Evolutionary conservation across 2,329 filamentous ascomycete genomes (phyloP).

Genomic region (Pseudomassariella vexata): DNA sequence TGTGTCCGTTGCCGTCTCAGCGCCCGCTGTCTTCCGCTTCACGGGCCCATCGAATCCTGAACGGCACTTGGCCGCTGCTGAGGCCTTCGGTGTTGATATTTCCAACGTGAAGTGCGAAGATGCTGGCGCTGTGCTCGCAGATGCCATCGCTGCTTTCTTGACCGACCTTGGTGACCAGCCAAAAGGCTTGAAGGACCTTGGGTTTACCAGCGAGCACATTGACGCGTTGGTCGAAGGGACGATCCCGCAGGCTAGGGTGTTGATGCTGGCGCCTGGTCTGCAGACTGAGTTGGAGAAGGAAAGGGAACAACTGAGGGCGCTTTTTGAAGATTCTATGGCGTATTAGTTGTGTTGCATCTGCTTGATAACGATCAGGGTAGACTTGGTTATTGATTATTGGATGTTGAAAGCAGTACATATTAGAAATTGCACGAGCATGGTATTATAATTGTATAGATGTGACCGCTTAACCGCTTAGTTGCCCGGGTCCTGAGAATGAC

Average conservation of each 20-base stretch:
- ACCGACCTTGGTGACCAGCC: slow-evolving; percentile 85
- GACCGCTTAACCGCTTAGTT: too few species aligned
- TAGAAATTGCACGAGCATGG: too few species aligned
- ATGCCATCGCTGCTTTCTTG: slow-evolving; percentile 78
- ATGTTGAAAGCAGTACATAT: too few species aligned
- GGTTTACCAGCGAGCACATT: slow-evolving; percentile 70
- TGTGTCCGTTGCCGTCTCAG: slow-evolving; percentile 89
- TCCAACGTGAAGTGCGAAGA: slow-evolving; percentile 82
- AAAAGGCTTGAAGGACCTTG: slow-evolving; percentile 73
- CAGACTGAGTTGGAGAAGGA: slow-evolving; percentile 64
- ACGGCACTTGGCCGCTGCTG: slow-evolving; percentile 81
- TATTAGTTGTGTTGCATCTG: slow-evolving; percentile 26
- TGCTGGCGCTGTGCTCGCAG: slow-evolving; percentile 80
- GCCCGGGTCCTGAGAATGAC: too few species aligned
- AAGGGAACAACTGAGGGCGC: slow-evolving; percentile 60
- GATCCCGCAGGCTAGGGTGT: slow-evolving; percentile 81
- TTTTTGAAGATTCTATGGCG: slow-evolving; percentile 60
- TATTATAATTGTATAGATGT: too few species aligned
- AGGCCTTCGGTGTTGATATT: slow-evolving; percentile 86
- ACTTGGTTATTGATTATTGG: too few species aligned
- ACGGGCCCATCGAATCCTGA: slow-evolving; percentile 89
- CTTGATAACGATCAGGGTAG: too few species aligned
- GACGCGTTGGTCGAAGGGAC: slow-evolving; percentile 89
- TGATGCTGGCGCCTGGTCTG: slow-evolving; percentile 85
- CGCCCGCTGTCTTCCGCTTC: slow-evolving; percentile 90